Percentiles rank a stretch among this genome's conserved stretches.
phyloP scores from a whole-genome alignment of 2,329 filamentous ascomycete species.

The Hypomyces rosellus region DNA sequence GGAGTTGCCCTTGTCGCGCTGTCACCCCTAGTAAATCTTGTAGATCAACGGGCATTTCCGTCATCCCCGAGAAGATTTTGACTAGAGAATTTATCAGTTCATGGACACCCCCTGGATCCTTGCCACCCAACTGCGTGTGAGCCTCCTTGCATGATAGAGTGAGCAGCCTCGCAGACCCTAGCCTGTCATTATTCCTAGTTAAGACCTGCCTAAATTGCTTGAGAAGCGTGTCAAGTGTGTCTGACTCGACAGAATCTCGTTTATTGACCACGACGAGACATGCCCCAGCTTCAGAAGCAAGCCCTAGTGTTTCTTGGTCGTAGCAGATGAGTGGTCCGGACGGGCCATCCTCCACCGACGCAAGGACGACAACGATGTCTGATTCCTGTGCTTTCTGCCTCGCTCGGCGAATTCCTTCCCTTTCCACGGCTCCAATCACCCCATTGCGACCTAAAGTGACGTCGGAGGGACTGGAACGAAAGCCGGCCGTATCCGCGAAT shows the following conservation, averaged over 20 bases:
- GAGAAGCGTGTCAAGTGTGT: conserved; percentile 33
- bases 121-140: conserved; percentile 21
- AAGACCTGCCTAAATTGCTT: conserved; percentile 29
- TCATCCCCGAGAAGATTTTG: conserved; percentile 64
- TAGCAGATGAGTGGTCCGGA: conserved; percentile 40
- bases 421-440: conserved; percentile 66
- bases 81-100: conserved; percentile 61
- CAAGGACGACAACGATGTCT: conserved; percentile 76
- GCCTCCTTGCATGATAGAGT: conserved; percentile 68
- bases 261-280: conserved; percentile 58
- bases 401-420: conserved; percentile 85
- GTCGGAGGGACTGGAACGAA: conserved; percentile 46
- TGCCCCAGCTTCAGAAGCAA: conserved; percentile 44
- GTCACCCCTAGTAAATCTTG: conserved; percentile 86
- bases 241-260: conserved; percentile 40
- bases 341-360: conserved; percentile 57
- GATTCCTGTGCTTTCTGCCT: conserved; percentile 74
- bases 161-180: conserved; percentile 29
- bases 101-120: conserved; percentile 61
- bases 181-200: conserved; percentile 14
- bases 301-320: conserved; percentile 48
- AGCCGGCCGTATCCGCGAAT: conserved; percentile 91
- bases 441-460: conserved; percentile 6
- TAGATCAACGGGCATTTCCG: conserved; percentile 62
- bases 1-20: conserved; percentile 77